phyloP scores from a whole-genome alignment of 768 basidiomycete genomes.

The Auricularia sp. region DNA sequence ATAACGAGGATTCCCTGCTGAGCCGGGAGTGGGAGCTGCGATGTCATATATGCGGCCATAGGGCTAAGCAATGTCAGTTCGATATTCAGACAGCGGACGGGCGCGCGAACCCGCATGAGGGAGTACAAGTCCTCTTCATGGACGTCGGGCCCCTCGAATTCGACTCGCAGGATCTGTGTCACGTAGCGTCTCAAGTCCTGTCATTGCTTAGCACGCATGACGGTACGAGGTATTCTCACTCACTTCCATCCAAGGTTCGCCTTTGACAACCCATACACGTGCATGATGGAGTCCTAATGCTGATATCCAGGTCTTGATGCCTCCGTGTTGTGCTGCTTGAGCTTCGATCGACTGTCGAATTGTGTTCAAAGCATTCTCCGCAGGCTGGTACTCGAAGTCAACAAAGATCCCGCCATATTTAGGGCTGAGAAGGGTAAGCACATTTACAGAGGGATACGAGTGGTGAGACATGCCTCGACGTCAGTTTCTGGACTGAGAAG shows the following conservation, averaged over 20 bases:
- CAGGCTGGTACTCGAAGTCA: conserved; percentile 47
- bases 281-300: conserved; percentile 33
- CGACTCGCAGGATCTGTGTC: conserved; percentile 58
- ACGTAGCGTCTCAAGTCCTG: conserved; percentile 85
- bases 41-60: conserved; percentile 75
- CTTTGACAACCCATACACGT: conserved; percentile 63
- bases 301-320: conserved; percentile 49
- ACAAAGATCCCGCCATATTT: conserved; percentile 89
- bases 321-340: conserved; percentile 38
- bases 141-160: conserved; percentile 84
- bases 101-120: conserved; percentile 56
- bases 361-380: conserved; percentile 30
- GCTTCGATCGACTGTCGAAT: conserved; percentile 43
- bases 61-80: conserved; percentile 35
- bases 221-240: conserved; percentile 6
- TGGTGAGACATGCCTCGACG: conserved; percentile 26
- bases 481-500: conserved; percentile 53
- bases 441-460: background rate
- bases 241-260: conserved; percentile 76
- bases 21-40: conserved; percentile 44
- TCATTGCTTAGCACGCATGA: background rate
- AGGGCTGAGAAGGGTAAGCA: conserved; percentile 26
- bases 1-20: conserved; percentile 58
- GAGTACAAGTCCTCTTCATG: conserved; percentile 71
- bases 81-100: conserved; percentile 3